A percentile compares a stretch with the other conserved stretches of the same genome.
phyloP scores from a whole-genome alignment of 257 asterid species.

The Mentha longifolia region DNA sequence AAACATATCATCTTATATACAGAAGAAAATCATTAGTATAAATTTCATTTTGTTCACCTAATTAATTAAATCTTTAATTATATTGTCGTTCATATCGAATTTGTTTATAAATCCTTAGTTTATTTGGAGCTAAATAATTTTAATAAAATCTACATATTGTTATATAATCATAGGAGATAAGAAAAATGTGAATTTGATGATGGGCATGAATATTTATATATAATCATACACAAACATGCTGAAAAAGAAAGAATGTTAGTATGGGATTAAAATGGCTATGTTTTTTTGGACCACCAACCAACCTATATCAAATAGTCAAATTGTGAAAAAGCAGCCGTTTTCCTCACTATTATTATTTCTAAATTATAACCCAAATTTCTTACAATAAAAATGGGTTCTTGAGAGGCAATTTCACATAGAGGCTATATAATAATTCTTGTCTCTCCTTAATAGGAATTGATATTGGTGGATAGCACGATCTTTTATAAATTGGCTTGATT shows the following conservation, averaged over 20 bases:
- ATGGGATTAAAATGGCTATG: conserved; percentile 30
- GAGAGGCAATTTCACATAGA: background rate
- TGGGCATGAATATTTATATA: background rate
- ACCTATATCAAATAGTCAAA: conserved; percentile 23
- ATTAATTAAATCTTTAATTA: no score
- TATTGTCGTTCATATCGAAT: no score
- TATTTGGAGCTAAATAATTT: no score
- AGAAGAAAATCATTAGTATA: no score
- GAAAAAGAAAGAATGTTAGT: background rate
- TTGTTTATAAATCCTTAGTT: no score
- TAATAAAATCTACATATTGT: no score
- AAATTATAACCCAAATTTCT: no score
- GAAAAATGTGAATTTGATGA: background rate
- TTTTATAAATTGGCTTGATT: background rate
- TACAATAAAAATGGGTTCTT: background rate
- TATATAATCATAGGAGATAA: background rate
- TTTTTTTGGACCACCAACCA: conserved; percentile 37
- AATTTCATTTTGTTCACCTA: no score
- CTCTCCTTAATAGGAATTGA: background rate
- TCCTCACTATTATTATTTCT: background rate
- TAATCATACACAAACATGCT: conserved; percentile 21
- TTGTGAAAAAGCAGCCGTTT: conserved; percentile 25
- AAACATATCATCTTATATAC: no score
- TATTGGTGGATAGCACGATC: background rate
- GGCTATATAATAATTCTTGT: background rate